These are phyloP conservation scores for Silybum marianum DNA, from an alignment of 129 eudicot genomes.

Conservation along the genomic window DNA sequence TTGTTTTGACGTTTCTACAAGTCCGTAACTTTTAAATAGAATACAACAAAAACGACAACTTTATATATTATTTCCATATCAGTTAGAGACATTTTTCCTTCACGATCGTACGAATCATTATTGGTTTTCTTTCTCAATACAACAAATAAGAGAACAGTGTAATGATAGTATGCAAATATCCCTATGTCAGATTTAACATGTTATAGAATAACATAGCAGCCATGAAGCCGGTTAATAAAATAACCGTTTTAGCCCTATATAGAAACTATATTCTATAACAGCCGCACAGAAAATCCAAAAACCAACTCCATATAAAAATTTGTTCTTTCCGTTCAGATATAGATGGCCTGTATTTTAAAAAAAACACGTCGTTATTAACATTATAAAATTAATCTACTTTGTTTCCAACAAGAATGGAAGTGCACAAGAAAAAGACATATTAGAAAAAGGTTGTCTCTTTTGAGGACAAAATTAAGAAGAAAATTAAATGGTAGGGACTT, in stretches of 20 bases:
- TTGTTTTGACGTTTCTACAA: background rate
- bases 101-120: background rate
- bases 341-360: background rate
- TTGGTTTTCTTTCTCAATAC: background rate
- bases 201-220: background rate
- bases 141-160: background rate
- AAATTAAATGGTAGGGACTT: constrained; percentile 22
- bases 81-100: background rate
- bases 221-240: background rate
- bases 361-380: background rate
- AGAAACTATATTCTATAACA: background rate
- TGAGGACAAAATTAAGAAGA: constrained; percentile 11
- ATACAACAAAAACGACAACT: background rate
- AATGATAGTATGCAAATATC: background rate
- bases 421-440: constrained; percentile 13
- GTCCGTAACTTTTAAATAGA: background rate
- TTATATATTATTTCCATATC: no score
- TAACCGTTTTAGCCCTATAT: background rate
- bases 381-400: constrained; percentile 11
- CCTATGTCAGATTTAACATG: background rate
- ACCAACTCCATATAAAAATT: background rate
- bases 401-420: constrained; percentile 27
- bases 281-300: background rate
- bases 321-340: background rate
- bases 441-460: constrained; percentile 7